These are phyloP conservation scores for Malassezia pachydermatis DNA, from an alignment of 1,284 basidiomycete genomes.

Conservation along the genomic window DNA sequence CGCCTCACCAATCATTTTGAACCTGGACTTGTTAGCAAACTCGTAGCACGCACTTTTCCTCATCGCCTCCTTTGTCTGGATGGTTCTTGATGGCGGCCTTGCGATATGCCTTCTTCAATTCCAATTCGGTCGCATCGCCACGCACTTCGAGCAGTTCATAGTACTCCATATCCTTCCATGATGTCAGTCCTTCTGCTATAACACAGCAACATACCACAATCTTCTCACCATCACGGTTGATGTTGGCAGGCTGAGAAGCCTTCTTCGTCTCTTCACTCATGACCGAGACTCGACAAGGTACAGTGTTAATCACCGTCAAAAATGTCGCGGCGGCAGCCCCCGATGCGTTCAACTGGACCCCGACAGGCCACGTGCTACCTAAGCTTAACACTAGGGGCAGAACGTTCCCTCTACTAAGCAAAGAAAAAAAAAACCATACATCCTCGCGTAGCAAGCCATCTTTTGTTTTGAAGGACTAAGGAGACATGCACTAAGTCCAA, in stretches of 20 bases:
- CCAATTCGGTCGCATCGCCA: slow-evolving; percentile 55
- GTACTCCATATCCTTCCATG: slow-evolving; percentile 42
- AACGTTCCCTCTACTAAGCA: too few relatives aligned
- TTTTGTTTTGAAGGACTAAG: slow-evolving; percentile 17
- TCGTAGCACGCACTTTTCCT: slow-evolving; percentile 24
- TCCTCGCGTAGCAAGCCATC: slow-evolving; percentile 1
- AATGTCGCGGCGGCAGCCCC: too few relatives aligned
- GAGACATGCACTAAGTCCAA: slow-evolving; percentile 7
- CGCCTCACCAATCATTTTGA: slow-evolving; percentile 56
- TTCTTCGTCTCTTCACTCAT: slow-evolving; percentile 13
- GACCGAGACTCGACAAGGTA: not conserved
- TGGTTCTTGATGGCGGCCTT: slow-evolving; percentile 84
- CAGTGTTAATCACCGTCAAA: too few relatives aligned
- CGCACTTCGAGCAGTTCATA: slow-evolving; percentile 47
- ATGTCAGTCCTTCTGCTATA: not conserved
- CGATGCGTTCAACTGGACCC: too few relatives aligned
- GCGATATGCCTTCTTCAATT: slow-evolving; percentile 88
- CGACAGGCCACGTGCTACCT: too few relatives aligned
- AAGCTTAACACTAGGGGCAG: too few relatives aligned
- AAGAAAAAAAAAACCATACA: too few relatives aligned
- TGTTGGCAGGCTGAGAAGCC: slow-evolving; percentile 24
- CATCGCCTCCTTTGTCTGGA: slow-evolving; percentile 48
- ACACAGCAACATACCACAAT: slow-evolving; percentile 23
- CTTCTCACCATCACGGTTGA: slow-evolving; percentile 41
- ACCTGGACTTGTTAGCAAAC: not conserved